phyloP scores from a whole-genome alignment of 306 rosid species.

The Canavalia gladiata region DNA sequence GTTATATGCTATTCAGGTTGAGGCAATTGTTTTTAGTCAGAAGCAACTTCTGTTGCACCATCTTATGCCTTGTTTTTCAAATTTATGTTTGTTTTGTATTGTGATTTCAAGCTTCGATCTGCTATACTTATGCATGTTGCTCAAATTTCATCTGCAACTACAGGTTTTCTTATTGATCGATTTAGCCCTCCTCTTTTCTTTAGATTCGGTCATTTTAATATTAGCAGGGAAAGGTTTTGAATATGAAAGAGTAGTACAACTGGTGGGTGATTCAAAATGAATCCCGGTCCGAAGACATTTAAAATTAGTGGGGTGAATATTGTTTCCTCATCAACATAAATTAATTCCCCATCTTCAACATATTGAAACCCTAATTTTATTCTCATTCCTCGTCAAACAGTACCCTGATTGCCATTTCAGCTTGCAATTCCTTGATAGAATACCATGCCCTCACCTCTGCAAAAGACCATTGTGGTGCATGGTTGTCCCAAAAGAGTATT shows the following conservation, averaged over 20 bases:
- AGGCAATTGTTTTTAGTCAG: neutral
- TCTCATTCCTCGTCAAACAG: neutral
- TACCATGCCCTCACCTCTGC: neutral
- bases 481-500: neutral
- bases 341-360: neutral
- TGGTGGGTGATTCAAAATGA: neutral
- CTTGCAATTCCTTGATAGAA: neutral
- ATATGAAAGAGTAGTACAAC: neutral
- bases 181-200: neutral
- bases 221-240: neutral
- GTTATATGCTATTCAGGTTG: slow-evolving; percentile 19
- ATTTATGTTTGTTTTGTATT: neutral
- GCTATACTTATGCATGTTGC: neutral
- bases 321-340: neutral
- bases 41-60: slow-evolving; percentile 23
- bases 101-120: neutral
- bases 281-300: neutral
- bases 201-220: neutral
- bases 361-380: neutral
- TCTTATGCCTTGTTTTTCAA: neutral
- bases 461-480: neutral
- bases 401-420: neutral
- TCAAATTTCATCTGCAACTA: slow-evolving; percentile 13
- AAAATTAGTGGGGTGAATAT: neutral
- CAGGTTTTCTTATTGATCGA: neutral